Evolutionary conservation across 2,329 filamentous ascomycete species (phyloP).

Genomic region (Claviceps lovelessii): DNA sequence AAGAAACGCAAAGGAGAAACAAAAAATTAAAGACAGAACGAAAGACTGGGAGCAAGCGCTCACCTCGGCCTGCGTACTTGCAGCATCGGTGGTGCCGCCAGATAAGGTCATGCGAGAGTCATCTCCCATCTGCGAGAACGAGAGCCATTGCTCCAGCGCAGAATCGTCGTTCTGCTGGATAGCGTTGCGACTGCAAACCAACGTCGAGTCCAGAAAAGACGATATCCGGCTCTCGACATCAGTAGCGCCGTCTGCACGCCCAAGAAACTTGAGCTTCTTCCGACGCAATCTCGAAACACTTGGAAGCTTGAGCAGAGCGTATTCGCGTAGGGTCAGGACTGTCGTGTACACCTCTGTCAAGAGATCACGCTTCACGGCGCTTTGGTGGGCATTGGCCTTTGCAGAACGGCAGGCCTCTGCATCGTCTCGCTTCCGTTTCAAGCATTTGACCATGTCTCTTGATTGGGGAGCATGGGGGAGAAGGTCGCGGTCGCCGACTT

Average conservation of each 20-base stretch:
- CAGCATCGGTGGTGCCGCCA: constrained; percentile 26
- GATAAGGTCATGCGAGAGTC: constrained; percentile 42
- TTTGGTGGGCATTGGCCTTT: constrained; percentile 1
- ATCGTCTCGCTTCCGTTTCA: constrained; percentile 15
- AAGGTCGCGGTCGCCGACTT: background rate
- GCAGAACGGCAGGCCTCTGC: constrained; percentile 6
- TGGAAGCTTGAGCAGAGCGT: constrained; percentile 53
- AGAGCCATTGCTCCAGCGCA: constrained; percentile 40
- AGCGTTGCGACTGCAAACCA: constrained; percentile 42
- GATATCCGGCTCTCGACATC: constrained; percentile 31
- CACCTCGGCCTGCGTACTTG: constrained; percentile 51
- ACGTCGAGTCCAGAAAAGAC: constrained; percentile 50
- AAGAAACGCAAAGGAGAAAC: background rate
- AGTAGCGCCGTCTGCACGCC: constrained; percentile 13
- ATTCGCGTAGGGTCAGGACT: constrained; percentile 54
- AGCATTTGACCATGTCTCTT: constrained; percentile 12
- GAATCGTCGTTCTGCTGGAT: constrained; percentile 16
- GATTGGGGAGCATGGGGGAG: background rate
- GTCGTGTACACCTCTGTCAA: constrained; percentile 53
- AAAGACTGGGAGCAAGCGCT: background rate
- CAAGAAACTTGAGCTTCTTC: constrained; percentile 38
- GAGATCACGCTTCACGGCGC: constrained; percentile 40
- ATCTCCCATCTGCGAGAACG: constrained; percentile 48
- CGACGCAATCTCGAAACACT: constrained; percentile 47
- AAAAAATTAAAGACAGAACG: too few relatives aligned